Percentiles rank a stretch among this genome's conserved stretches.
phyloP scores from a whole-genome alignment of 768 basidiomycete genomes.

The Psilocybe subaeruginosa region DNA sequence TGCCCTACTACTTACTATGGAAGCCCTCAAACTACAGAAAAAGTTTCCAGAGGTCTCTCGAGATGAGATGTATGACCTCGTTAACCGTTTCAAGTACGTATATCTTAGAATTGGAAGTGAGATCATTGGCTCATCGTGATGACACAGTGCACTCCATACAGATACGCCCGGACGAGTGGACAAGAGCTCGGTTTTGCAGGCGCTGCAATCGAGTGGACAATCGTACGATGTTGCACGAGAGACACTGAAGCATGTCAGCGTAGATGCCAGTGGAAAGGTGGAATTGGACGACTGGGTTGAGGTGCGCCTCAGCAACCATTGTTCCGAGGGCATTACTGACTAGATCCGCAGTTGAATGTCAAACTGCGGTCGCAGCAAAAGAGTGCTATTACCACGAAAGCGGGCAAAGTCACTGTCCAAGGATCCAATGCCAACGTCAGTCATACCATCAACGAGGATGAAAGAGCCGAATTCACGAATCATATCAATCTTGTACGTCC shows the following conservation, averaged over 20 bases:
- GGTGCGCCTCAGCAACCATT: conserved; percentile 45
- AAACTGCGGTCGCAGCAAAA: conserved; percentile 66
- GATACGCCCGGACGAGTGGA: conserved; percentile 84
- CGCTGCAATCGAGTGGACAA: conserved; percentile 78
- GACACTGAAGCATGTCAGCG: conserved; percentile 90
- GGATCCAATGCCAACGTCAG: conserved; percentile 95
- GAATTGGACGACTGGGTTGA: conserved; percentile 99
- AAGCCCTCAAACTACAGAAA: conserved; percentile 84
- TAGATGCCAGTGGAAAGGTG: conserved; percentile 94
- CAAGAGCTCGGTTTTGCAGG: conserved; percentile 79
- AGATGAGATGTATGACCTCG: conserved; percentile 94
- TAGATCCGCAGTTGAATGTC: conserved; percentile 65
- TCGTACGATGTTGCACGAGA: conserved; percentile 90
- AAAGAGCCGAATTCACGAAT: conserved; percentile 93
- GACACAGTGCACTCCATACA: conserved; percentile 66
- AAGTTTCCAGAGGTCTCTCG: conserved; percentile 90
- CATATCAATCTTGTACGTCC: conserved; percentile 90
- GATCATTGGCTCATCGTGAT: conserved; percentile 14
- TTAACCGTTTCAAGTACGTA: conserved; percentile 94
- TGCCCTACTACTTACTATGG: conserved; percentile 47
- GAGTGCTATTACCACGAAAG: conserved; percentile 58
- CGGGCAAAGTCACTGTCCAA: conserved; percentile 91
- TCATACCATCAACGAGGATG: conserved; percentile 98
- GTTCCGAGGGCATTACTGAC: conserved; percentile 16
- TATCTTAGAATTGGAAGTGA: conserved; percentile 6